Conservation (phyloP, 352 stramenopile genomes). For the Achlya hypogyna region DNA sequence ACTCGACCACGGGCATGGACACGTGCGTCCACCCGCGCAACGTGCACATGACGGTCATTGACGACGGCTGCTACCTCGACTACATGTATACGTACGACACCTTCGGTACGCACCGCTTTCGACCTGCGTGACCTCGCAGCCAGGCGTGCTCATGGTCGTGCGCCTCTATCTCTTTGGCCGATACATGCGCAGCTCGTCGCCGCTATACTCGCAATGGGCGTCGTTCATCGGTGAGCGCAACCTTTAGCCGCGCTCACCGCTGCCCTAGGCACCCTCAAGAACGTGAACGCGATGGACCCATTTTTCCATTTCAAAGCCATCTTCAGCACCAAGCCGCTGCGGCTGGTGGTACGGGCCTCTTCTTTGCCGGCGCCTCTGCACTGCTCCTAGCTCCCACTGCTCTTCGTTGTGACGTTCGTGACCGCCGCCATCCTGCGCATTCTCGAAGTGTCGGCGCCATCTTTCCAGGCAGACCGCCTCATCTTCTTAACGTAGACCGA, state of each 20-base stretch:
- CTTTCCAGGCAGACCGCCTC: neutral
- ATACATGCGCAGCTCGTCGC: conserved; percentile 59
- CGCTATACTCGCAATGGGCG: conserved; percentile 67
- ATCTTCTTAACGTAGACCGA: conserved; percentile 26
- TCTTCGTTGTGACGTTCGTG: conserved; percentile 41
- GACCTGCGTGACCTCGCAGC: neutral
- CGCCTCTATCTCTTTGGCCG: conserved; percentile 55
- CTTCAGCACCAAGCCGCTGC: conserved; percentile 57
- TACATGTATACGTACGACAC: conserved; percentile 56
- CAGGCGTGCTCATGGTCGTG: conserved; percentile 58
- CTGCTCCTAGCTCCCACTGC: conserved; percentile 26
- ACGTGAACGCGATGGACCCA: conserved; percentile 65
- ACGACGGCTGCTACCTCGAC: conserved; percentile 41
- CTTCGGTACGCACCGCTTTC: conserved; percentile 29
- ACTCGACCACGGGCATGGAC: neutral
- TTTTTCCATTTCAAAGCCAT: conserved; percentile 77
- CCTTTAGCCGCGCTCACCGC: neutral
- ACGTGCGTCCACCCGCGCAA: conserved; percentile 1
- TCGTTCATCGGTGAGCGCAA: conserved; percentile 41
- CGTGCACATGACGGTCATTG: conserved; percentile 1
- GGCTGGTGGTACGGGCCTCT: conserved; percentile 41
- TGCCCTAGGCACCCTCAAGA: conserved; percentile 37
- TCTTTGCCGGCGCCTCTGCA: neutral
- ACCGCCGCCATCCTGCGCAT: conserved; percentile 65
- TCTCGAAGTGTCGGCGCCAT: conserved; percentile 27